Base-by-base conservation (phyloP, 495 filamentous ascomycete genomes). In the Penicillium pancosmium region DNA sequence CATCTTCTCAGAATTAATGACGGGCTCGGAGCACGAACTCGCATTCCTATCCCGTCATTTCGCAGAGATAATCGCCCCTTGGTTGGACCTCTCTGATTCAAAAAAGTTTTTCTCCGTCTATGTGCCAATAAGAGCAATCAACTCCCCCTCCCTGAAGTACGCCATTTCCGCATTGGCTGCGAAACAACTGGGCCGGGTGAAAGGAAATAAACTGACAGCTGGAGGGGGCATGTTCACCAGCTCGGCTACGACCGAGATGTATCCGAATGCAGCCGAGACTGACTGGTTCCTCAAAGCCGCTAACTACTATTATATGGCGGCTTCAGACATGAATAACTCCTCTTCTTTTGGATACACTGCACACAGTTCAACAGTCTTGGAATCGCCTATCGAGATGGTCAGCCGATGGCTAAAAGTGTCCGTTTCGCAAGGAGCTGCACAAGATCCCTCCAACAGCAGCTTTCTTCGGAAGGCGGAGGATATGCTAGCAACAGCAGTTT, bases 231-330 rank as follows among this genome's bases (percentile, higher is more conserved):
- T 75, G 54, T 68, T 66, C 19, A 71, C 70, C 5, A 75, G 66
- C 21, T 69, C 72, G 19, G 69, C 75, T 5, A 74, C 64, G 0
- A 76, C 70, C 18, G 70, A 79, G 57, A 61, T 54, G 7, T 80
- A 80, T 49, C 74, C 74, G 9, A 77, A 76, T 56, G 52, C 71
- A 0, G 54, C 59, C 11, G 60, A 73, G 16, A 70, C 72, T 5
- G 75, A 80, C 38, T 80, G 77, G 77, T 71, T 69, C 27, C 64
- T 76, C 31, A 80, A 80, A 49, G 74, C 70, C 15, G 69, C 70
- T 25, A 78, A 77, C 48, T 80, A 80, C 52, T 75, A 73, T 56
- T 78, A 75, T 31, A 61, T 78, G 40, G 67, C 74, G 6, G 61
- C 64, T 27, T 69, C 68, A 5, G 60, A 67, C 23, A 64, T 78